Percentiles rank a stretch among this genome's conserved stretches.
Evolutionary conservation across 306 rosid species (phyloP).

Genomic region (Cucurbita moschata): DNA sequence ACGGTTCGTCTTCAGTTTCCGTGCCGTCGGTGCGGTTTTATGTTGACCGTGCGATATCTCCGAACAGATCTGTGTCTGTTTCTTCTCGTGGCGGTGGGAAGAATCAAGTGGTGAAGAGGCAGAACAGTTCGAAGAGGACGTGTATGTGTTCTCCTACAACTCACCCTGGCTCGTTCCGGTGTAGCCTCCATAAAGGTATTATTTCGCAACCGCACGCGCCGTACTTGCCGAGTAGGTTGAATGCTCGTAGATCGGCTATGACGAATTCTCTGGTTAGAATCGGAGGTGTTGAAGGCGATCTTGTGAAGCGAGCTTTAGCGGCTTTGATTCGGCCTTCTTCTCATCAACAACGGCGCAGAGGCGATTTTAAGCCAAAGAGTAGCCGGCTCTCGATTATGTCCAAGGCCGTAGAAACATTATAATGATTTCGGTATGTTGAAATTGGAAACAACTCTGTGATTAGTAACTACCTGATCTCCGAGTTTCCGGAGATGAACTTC

Average conservation of each 20-base stretch:
- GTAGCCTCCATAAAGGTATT: conserved; percentile 61
- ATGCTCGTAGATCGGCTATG: conserved; percentile 96
- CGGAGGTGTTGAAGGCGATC: conserved; percentile 89
- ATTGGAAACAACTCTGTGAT: background rate
- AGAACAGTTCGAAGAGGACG: conserved; percentile 45
- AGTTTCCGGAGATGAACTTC: conserved; percentile 1
- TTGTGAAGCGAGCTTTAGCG: conserved; percentile 64
- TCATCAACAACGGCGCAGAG: conserved; percentile 65
- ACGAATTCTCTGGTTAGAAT: conserved; percentile 81
- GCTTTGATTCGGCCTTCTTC: conserved; percentile 91
- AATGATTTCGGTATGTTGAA: background rate
- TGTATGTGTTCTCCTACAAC: conserved; percentile 91
- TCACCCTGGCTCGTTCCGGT: conserved; percentile 93
- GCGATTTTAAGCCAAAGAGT: conserved; percentile 48
- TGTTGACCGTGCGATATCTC: conserved; percentile 58
- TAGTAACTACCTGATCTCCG: background rate
- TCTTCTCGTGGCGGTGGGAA: conserved; percentile 21
- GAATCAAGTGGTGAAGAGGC: conserved; percentile 21
- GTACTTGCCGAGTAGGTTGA: conserved; percentile 59
- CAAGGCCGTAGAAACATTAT: conserved; percentile 25
- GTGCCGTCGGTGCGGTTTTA: conserved; percentile 53
- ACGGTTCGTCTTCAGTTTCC: conserved; percentile 25
- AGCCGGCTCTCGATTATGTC: conserved; percentile 81
- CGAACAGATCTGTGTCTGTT: conserved; percentile 59
- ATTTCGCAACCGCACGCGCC: conserved; percentile 26